These are phyloP conservation scores for Aspergillus sp. DNA, from an alignment of 2,329 filamentous ascomycete species.

Conservation along the genomic window DNA sequence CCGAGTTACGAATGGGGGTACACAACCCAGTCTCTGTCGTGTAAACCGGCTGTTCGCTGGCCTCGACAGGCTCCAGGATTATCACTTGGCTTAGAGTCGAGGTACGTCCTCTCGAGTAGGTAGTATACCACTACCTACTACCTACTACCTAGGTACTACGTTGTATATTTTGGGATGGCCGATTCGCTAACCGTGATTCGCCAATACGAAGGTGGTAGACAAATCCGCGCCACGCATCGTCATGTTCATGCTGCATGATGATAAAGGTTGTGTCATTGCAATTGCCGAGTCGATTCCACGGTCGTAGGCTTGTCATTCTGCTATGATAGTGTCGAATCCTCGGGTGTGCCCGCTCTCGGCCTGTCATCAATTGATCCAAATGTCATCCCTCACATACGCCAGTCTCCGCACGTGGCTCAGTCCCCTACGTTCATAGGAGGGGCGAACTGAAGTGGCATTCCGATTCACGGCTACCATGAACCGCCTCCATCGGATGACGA, in stretches of 20 bases:
- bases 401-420: constrained; percentile 7
- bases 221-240: not conserved
- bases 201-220: not conserved
- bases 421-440: constrained; percentile 12
- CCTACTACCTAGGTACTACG: no score
- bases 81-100: not conserved
- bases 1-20: not conserved
- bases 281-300: not conserved
- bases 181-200: not conserved
- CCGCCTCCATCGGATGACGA: not conserved
- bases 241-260: not conserved
- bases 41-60: not conserved
- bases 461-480: not conserved
- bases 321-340: not conserved
- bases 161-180: not conserved
- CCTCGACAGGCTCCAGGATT: not conserved
- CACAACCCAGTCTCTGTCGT: not conserved
- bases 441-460: not conserved
- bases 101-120: not conserved
- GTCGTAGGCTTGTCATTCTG: not conserved
- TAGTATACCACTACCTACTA: no score
- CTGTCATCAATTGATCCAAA: not conserved
- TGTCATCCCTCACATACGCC: not conserved
- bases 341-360: not conserved
- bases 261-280: not conserved